phyloP scores from a whole-genome alignment of 257 asterid genomes.

The Pogostemon cablin region DNA sequence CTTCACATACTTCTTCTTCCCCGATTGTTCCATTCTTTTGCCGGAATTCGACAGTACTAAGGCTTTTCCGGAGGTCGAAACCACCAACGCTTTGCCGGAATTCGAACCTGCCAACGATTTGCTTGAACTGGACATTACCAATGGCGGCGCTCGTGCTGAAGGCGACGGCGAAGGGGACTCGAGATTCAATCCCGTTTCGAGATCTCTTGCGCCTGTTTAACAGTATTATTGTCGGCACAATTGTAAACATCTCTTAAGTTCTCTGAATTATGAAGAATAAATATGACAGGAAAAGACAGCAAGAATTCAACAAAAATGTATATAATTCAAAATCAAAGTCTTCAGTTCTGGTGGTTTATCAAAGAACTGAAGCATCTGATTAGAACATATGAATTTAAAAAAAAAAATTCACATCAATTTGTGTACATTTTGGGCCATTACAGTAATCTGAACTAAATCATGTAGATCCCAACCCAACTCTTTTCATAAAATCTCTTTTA shows the following conservation, averaged over 20 bases:
- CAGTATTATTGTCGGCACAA: constrained; percentile 8
- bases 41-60: constrained; percentile 41
- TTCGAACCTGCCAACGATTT: constrained; percentile 49
- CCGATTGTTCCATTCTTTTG: constrained; percentile 38
- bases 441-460: not conserved
- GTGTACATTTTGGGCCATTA: not conserved
- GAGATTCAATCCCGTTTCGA: constrained; percentile 44
- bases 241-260: not conserved
- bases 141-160: constrained; percentile 56
- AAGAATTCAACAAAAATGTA: not conserved
- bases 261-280: not conserved
- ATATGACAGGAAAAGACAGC: not conserved
- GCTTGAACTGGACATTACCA: constrained; percentile 55
- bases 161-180: constrained; percentile 53
- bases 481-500: not conserved
- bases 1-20: constrained; percentile 68
- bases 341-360: not conserved
- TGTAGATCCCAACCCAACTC: not conserved
- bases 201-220: constrained; percentile 49
- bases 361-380: constrained; percentile 3
- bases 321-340: not conserved
- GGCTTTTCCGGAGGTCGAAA: constrained; percentile 53
- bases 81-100: constrained; percentile 53
- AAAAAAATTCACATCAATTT: not conserved
- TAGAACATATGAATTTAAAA: not conserved